Conservation (phyloP, 192 early-diverging fungal species). For the Pilaira anomala region DNA sequence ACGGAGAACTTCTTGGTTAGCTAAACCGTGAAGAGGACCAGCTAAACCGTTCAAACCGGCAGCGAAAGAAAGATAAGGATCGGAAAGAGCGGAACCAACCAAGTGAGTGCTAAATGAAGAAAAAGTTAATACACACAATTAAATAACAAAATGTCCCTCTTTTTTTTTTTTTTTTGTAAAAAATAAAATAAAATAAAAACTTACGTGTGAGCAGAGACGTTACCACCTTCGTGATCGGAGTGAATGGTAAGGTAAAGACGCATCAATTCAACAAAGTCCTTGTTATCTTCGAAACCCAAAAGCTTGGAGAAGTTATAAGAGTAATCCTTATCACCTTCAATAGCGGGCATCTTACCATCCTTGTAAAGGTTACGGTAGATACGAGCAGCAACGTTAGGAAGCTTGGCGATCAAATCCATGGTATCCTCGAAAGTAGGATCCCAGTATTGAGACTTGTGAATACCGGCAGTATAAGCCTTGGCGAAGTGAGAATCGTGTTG, state of each 20-base stretch:
- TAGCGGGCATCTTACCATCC: constrained; percentile 87
- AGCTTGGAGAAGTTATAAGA: constrained; percentile 93
- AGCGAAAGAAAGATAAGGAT: constrained; percentile 97
- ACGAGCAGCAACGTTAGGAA: constrained; percentile 92
- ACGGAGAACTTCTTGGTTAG: constrained; percentile 99
- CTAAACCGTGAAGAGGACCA: constrained; percentile 98
- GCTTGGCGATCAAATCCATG: constrained; percentile 98
- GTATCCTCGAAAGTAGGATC: constrained; percentile 94
- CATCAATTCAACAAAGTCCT: constrained; percentile 95
- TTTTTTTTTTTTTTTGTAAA: no score
- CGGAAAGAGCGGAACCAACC: constrained; percentile 95
- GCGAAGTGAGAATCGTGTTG: constrained; percentile 96
- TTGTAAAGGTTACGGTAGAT: constrained; percentile 99
- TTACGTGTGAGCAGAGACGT: constrained; percentile 95
- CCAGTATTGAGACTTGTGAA: constrained; percentile 97
- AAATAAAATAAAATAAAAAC: constrained; percentile 20
- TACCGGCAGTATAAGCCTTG: constrained; percentile 92
- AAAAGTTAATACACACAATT: background rate
- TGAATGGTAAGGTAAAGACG: constrained; percentile 99
- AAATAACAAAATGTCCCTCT: no score
- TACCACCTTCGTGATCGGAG: constrained; percentile 99
- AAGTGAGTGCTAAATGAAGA: constrained; percentile 46
- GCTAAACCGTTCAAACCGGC: constrained; percentile 97
- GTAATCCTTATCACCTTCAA: constrained; percentile 90
- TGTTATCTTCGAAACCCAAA: constrained; percentile 85